Conservation (phyloP, 192 early-diverging fungal species). For the Mortierella claussenii region DNA sequence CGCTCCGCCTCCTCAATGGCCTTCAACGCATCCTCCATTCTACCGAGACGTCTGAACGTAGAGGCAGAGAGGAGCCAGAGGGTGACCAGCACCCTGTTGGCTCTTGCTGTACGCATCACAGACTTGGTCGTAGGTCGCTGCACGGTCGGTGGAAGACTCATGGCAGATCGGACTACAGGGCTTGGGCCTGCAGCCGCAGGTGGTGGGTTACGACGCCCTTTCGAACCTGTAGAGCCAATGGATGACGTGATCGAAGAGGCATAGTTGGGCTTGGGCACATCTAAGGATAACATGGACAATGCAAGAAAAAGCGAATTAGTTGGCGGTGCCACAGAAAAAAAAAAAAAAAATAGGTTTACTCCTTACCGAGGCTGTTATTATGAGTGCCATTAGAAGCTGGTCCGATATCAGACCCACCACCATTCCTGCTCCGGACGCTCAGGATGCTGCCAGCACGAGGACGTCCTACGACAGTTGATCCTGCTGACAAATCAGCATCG, state of each 20-base stretch:
- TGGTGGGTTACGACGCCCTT: slow-evolving; percentile 44
- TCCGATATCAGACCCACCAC: slow-evolving; percentile 32
- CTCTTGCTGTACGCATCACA: slow-evolving; percentile 53
- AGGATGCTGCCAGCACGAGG: slow-evolving; percentile 39
- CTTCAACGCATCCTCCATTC: slow-evolving; percentile 64
- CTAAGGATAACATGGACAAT: slow-evolving; percentile 4
- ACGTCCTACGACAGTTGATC: slow-evolving; percentile 2
- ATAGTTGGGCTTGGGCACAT: slow-evolving; percentile 52
- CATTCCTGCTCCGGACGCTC: slow-evolving; percentile 33
- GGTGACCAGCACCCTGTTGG: slow-evolving; percentile 55
- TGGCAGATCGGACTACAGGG: slow-evolving; percentile 32
- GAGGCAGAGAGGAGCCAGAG: slow-evolving; percentile 68
- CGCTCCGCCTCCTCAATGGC: slow-evolving; percentile 68
- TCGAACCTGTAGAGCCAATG: slow-evolving; percentile 32
- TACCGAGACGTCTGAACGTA: slow-evolving; percentile 57
- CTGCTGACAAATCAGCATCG: slow-evolving; percentile 3
- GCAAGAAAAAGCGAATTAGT: background rate
- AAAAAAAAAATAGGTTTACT: background rate
- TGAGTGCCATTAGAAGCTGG: slow-evolving; percentile 5
- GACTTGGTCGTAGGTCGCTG: slow-evolving; percentile 48
- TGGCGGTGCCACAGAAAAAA: background rate
- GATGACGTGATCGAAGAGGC: slow-evolving; percentile 53
- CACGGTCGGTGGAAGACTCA: slow-evolving; percentile 37
- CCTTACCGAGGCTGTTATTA: slow-evolving; percentile 44
- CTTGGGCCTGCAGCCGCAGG: slow-evolving; percentile 43